Percentiles rank a stretch among this genome's conserved stretches.
Conservation (phyloP, 2,329 filamentous ascomycete genomes). For the Albophoma yamanashiensis region DNA sequence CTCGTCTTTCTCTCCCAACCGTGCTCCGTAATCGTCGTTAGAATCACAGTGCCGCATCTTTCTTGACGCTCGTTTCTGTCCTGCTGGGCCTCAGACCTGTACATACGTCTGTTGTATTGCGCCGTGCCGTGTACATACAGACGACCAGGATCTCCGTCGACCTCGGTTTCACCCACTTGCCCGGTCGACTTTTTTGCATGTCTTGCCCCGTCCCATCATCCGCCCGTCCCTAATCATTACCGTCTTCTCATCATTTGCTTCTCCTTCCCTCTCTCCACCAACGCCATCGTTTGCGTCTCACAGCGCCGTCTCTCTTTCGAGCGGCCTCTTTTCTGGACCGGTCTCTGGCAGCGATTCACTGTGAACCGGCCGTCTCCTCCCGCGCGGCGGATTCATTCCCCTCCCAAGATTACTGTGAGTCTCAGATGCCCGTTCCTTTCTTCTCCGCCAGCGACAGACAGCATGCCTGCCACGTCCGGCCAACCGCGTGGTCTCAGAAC, state of each 20-base stretch:
- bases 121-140: background rate
- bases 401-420: constrained; percentile 25
- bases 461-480: constrained; percentile 15
- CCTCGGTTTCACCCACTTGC: constrained; percentile 3
- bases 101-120: background rate
- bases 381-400: constrained; percentile 7
- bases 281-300: background rate
- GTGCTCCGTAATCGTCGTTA: background rate
- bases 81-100: background rate
- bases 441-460: constrained; percentile 16
- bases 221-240: background rate
- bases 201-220: background rate
- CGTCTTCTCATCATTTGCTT: background rate
- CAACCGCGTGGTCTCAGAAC: constrained; percentile 14
- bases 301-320: background rate
- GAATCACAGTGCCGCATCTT: background rate
- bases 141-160: constrained; percentile 1
- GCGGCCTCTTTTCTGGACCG: background rate
- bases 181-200: background rate
- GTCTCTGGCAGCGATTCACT: background rate
- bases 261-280: background rate
- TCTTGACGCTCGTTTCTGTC: background rate
- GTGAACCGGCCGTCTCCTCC: background rate
- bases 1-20: background rate
- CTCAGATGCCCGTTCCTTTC: constrained; percentile 10